Conservation (phyloP, 345 rosid species). For the Brassica cretica region DNA sequence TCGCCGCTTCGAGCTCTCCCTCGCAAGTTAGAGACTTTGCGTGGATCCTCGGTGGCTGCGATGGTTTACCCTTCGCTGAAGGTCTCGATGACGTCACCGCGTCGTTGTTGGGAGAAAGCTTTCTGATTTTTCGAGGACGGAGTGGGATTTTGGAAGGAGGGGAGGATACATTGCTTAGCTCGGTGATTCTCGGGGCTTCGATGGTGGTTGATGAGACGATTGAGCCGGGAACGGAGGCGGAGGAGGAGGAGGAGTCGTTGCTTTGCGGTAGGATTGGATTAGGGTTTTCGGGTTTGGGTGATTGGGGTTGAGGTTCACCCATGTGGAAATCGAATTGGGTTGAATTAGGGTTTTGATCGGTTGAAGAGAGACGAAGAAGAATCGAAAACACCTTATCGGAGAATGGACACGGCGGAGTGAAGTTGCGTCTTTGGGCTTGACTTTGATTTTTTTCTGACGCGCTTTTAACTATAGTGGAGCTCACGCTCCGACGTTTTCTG, state of each 20-base stretch:
- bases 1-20: slow-evolving; percentile 81
- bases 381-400: slow-evolving; percentile 18
- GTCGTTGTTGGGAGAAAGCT: slow-evolving; percentile 58
- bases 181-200: slow-evolving; percentile 36
- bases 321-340: slow-evolving; percentile 38
- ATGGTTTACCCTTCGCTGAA: slow-evolving; percentile 23
- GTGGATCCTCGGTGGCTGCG: slow-evolving; percentile 50
- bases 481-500: slow-evolving; percentile 29
- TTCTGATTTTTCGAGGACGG: slow-evolving; percentile 85
- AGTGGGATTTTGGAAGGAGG: slow-evolving; percentile 86
- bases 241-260: slow-evolving; percentile 26
- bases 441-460: slow-evolving; percentile 21
- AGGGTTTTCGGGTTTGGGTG: slow-evolving; percentile 37
- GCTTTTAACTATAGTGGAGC: not conserved
- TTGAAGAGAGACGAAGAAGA: slow-evolving; percentile 19
- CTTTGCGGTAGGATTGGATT: slow-evolving; percentile 37
- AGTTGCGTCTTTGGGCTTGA: slow-evolving; percentile 2
- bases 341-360: slow-evolving; percentile 6
- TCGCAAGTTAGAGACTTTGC: slow-evolving; percentile 78
- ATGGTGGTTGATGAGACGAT: slow-evolving; percentile 34
- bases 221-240: slow-evolving; percentile 31
- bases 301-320: slow-evolving; percentile 69
- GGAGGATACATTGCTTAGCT: slow-evolving; percentile 44
- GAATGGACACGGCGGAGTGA: slow-evolving; percentile 34
- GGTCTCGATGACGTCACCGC: slow-evolving; percentile 38